Evolutionary conservation across 176 grass and related monocot genomes (phyloP), one percentile per base, ranked within the genome.

Genomic region (Eleusine indica): DNA sequence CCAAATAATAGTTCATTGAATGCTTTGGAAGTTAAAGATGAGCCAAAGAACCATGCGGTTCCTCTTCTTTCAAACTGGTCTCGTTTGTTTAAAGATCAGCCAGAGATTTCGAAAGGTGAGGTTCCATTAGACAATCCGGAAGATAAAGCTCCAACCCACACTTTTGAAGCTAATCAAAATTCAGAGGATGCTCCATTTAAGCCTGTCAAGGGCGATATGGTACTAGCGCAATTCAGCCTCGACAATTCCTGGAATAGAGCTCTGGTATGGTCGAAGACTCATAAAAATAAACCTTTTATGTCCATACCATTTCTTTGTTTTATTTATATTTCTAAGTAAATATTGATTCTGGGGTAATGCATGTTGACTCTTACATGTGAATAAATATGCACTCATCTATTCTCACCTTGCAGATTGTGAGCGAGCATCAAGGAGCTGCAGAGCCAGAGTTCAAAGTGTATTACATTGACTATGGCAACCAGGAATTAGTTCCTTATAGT

Each of bases 241-340:
- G 86, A 92, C 76, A 81, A 92, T 67, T 94, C 91, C 5, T 94
- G 89, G 94, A 85, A 97, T 25, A 88, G 91, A 88, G 94, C 94
- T 29, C 88, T 94, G 94, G 94, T 97, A 97, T 17, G 71, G 18
- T 66, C 6, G 54, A 8, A 53, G 51, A 17, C 51, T 53, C 4
- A 21, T 21, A 43, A 6, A 28, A 70, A 18, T 12, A 6, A 28
- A 61, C 47, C 44, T 7, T 9, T 46, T 14, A n/a, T 62, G 10
- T 12, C 10, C 4, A 70, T 21, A n/a, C 32, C 32, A 35, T 35
- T 43, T 70, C 21, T 42, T 8, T 42, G 17, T 17, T 35, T 2
- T 35, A 35, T 35, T 35, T 35, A 35, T 35, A 35, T 35, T 35
- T 35, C 32, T 35, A 35, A 35, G 32, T 35, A 35, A 3, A 10